Conservation (phyloP, 305 asterid species). For the Solanum hybrid region DNA sequence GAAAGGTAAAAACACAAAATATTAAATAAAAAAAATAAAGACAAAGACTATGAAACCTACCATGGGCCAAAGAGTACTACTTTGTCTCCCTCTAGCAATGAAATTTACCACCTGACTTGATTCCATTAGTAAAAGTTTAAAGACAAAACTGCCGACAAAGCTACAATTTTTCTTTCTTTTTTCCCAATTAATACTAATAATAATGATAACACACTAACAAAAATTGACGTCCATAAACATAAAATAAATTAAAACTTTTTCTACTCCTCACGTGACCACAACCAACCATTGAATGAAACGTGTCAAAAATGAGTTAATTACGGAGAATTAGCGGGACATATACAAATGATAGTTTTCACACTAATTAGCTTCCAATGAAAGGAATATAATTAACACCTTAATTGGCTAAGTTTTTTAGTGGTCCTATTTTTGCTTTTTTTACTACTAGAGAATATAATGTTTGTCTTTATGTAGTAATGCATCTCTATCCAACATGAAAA, state of each 20-base stretch:
- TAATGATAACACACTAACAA: constrained; percentile 25
- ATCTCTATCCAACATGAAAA: constrained; percentile 10
- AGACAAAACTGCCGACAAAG: constrained; percentile 23
- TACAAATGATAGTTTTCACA: constrained; percentile 4
- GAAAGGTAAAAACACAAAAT: neutral
- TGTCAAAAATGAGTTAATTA: constrained; percentile 1
- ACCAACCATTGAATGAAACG: constrained; percentile 18
- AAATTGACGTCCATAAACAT: constrained; percentile 22
- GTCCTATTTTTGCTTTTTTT: neutral
- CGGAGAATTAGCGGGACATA: neutral
- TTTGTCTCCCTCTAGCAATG: constrained; percentile 7
- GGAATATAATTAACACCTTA: neutral
- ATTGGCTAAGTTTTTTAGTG: neutral
- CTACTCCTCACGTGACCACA: constrained; percentile 37
- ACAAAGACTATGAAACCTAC: neutral
- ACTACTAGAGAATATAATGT: constrained; percentile 12
- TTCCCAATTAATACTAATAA: neutral
- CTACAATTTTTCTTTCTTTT: neutral
- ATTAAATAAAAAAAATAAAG: neutral
- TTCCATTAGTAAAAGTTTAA: constrained; percentile 18
- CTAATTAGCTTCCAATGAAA: neutral
- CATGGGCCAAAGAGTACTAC: neutral
- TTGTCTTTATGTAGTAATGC: constrained; percentile 26
- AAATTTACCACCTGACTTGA: constrained; percentile 46
- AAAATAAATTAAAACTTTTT: neutral